These are phyloP conservation scores for Paecilomyces sp. DNA, from an alignment of 2,329 filamentous ascomycete species.

Conservation along the genomic window DNA sequence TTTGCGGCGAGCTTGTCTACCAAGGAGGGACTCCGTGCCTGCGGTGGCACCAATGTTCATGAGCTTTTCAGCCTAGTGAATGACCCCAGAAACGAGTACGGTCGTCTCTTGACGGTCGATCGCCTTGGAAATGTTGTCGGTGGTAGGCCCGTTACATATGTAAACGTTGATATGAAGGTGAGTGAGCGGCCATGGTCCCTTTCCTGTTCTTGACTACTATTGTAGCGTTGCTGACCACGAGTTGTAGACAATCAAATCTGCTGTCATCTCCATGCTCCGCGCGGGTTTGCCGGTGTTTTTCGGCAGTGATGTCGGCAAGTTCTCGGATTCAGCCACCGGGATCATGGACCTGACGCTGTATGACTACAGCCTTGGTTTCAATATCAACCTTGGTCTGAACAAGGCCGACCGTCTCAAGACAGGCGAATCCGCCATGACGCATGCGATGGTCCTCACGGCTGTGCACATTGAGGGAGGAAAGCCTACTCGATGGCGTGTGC, in stretches of 20 bases:
- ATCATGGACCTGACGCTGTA: slow-evolving; percentile 74
- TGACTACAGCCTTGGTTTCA: slow-evolving; percentile 80
- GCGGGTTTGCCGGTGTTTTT: slow-evolving; percentile 80
- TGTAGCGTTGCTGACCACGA: not conserved
- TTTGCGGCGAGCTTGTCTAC: slow-evolving; percentile 65
- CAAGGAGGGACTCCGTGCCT: slow-evolving; percentile 50
- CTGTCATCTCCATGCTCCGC: slow-evolving; percentile 69
- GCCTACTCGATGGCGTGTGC: slow-evolving; percentile 72
- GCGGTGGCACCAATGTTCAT: slow-evolving; percentile 54
- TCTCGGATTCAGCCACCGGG: slow-evolving; percentile 58
- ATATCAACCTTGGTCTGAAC: slow-evolving; percentile 62
- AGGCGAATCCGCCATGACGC: slow-evolving; percentile 77
- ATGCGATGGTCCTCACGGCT: slow-evolving; percentile 84
- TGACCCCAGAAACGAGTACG: slow-evolving; percentile 71
- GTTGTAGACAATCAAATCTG: slow-evolving; percentile 57
- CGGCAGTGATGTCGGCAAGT: slow-evolving; percentile 80
- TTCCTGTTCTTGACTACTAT: not conserved
- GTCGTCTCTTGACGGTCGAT: slow-evolving; percentile 66
- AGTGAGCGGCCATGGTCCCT: not conserved
- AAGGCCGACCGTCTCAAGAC: slow-evolving; percentile 69
- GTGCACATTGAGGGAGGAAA: slow-evolving; percentile 68
- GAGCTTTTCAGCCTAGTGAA: slow-evolving; percentile 75
- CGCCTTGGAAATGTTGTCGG: slow-evolving; percentile 76
- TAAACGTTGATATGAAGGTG: slow-evolving; percentile 67
- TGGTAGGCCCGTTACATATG: slow-evolving; percentile 67